Base-by-base conservation (phyloP, 331 rosid genomes). In the Arachis monticola region DNA sequence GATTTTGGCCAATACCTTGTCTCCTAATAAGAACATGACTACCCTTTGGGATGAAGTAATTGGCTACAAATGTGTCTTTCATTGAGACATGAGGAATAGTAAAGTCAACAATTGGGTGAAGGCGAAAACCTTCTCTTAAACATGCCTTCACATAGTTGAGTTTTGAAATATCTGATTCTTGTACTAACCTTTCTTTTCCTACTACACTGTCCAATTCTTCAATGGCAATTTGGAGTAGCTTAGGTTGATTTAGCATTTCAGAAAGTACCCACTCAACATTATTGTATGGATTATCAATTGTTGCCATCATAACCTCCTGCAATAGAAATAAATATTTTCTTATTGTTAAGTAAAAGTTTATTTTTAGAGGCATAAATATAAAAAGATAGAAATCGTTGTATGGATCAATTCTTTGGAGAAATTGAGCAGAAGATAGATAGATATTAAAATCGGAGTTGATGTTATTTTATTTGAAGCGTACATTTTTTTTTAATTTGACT, bases 31-130 rank as follows among this genome's bases (percentile, higher is more conserved):
- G 1, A 1, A 86, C 47, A 8, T 44, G 60, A 12, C 85, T 83
- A 6, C 85, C 87, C 6, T 81, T 83, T 11, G 91, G 87, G 40
- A 84, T 87, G 61, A 82, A 58, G 85, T 84, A 84, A 8, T 73
- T 70, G 1, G 68, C 78, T 0, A 84, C 83, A 0, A 51, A 6
- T 7, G 61, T 66, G 35, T 87, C 82, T 2, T n/a, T n/a, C 48
- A 10, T 58, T 1, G 81, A 55, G 30, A 74, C 52, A 32, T 82
- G 85, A 30, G 88, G 87, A n/a, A 80, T 17, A 46, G 62, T 87
- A 51, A 84, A 84, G 0, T 76, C 63, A 0, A 48, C 75, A 5
- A 83, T 31, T 0, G 87, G 87, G 50, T 85, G 89, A 12, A 82
- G 75, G 10, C 87, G 70, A 12, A 77, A 72, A 0, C 85, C 72